Evolutionary conservation across 805 yeast species (phyloP).

Genomic region (Schwanniomyces vanrijiae): DNA sequence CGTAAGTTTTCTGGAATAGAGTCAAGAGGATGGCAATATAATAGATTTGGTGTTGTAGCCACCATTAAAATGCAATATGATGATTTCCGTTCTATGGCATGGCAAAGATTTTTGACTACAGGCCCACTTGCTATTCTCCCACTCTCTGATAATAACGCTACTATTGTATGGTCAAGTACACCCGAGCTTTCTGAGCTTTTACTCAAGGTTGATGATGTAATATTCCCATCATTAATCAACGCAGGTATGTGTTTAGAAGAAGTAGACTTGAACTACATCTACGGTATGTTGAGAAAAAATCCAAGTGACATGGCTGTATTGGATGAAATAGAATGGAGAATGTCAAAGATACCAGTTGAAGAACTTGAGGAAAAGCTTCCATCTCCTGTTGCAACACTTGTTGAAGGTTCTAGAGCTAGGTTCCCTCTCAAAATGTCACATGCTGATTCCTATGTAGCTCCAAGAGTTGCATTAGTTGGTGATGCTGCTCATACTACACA

Average conservation of each 20-base stretch:
- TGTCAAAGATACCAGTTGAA: conserved; percentile 39
- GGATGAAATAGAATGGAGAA: conserved; percentile 76
- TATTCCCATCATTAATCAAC: conserved; percentile 71
- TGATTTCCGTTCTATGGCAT: conserved; percentile 72
- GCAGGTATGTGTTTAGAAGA: conserved; percentile 83
- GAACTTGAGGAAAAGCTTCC: conserved; percentile 66
- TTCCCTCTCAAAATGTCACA: conserved; percentile 89
- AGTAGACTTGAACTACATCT: conserved; percentile 74
- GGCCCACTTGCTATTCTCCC: conserved; percentile 95
- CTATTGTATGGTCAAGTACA: conserved; percentile 90
- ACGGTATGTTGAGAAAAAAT: conserved; percentile 36
- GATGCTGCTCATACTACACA: conserved; percentile 98
- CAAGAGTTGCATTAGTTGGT: conserved; percentile 89
- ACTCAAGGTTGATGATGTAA: conserved; percentile 54
- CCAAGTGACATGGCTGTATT: conserved; percentile 49
- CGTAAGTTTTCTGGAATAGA: conserved; percentile 77
- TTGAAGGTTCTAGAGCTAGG: conserved; percentile 69
- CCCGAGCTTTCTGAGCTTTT: conserved; percentile 70
- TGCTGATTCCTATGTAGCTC: conserved; percentile 84
- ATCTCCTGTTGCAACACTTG: conserved; percentile 57
- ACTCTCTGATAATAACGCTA: conserved; percentile 80
- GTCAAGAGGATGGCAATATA: conserved; percentile 90
- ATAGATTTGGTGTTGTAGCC: conserved; percentile 90
- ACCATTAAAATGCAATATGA: conserved; percentile 74
- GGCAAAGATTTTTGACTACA: conserved; percentile 88